phyloP scores from a whole-genome alignment of 352 stramenopile genomes.

The Phytophthora palmivora region DNA sequence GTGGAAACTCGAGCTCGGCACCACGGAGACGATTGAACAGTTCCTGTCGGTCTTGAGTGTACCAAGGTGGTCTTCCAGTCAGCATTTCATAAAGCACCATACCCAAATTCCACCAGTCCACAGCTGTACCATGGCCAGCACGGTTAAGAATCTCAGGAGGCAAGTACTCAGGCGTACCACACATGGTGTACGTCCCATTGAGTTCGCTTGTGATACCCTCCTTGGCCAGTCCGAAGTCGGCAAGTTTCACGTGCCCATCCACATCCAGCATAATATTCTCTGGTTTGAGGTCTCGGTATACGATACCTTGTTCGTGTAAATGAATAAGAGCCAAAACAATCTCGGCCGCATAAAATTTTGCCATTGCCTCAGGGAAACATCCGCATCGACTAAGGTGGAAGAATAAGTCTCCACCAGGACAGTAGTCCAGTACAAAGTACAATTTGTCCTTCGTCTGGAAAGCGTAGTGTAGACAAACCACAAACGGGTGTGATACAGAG shows the following conservation, averaged over 20 bases:
- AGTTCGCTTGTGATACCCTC: conserved; percentile 77
- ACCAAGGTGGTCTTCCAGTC: conserved; percentile 78
- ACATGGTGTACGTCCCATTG: conserved; percentile 86
- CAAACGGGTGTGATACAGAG: conserved; percentile 85
- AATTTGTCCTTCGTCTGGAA: conserved; percentile 89
- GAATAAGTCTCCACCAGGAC: conserved; percentile 84
- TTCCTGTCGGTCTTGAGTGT: conserved; percentile 81
- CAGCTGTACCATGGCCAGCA: conserved; percentile 73
- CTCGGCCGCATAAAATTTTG: conserved; percentile 86
- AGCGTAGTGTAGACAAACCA: conserved; percentile 89
- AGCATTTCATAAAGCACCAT: conserved; percentile 90
- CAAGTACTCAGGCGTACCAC: conserved; percentile 88
- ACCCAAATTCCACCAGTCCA: conserved; percentile 89
- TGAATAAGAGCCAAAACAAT: conserved; percentile 88
- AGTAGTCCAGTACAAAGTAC: conserved; percentile 91
- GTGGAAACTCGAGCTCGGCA: conserved; percentile 77
- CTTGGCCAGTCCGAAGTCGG: conserved; percentile 84
- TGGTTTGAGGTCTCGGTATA: conserved; percentile 86
- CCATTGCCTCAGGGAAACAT: conserved; percentile 85
- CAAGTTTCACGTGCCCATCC: conserved; percentile 83
- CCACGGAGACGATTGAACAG: conserved; percentile 74
- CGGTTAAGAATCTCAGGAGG: conserved; percentile 86
- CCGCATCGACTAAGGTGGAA: conserved; percentile 80
- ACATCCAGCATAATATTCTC: conserved; percentile 91
- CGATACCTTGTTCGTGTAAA: conserved; percentile 85